Conservation (phyloP, 345 rosid species). For the Lepidium didymum region DNA sequence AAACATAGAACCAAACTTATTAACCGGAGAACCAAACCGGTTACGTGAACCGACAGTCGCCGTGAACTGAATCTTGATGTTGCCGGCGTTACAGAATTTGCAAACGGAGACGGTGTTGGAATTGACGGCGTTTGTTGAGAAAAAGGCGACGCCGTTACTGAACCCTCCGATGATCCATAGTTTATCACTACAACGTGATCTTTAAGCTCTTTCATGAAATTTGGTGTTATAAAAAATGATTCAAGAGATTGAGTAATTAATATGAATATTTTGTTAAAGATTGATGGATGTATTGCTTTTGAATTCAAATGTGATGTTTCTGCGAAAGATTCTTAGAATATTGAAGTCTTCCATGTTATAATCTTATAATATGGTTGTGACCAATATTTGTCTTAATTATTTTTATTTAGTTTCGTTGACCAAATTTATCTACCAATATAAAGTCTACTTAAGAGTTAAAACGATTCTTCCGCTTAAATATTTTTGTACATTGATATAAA, state of each 20-base stretch:
- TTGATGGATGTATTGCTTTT: neutral
- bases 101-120: slow-evolving; percentile 59
- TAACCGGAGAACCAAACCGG: slow-evolving; percentile 43
- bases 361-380: neutral
- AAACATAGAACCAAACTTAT: slow-evolving; percentile 47
- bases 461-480: neutral
- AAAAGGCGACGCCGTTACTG: slow-evolving; percentile 34
- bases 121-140: slow-evolving; percentile 20
- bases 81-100: slow-evolving; percentile 40
- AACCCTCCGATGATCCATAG: slow-evolving; percentile 33
- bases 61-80: slow-evolving; percentile 25
- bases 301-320: slow-evolving; percentile 12
- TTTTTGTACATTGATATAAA: too few species aligned
- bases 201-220: slow-evolving; percentile 20
- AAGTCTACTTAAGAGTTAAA: neutral
- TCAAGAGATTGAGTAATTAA: neutral
- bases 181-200: slow-evolving; percentile 26
- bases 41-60: slow-evolving; percentile 27
- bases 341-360: slow-evolving; percentile 3
- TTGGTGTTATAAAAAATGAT: neutral
- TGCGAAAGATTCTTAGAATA: slow-evolving; percentile 9
- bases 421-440: neutral
- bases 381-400: neutral
- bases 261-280: neutral
- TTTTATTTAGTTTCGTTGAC: neutral